Conservation (phyloP, 2,329 filamentous ascomycete genomes). For the Xylariales sp. region DNA sequence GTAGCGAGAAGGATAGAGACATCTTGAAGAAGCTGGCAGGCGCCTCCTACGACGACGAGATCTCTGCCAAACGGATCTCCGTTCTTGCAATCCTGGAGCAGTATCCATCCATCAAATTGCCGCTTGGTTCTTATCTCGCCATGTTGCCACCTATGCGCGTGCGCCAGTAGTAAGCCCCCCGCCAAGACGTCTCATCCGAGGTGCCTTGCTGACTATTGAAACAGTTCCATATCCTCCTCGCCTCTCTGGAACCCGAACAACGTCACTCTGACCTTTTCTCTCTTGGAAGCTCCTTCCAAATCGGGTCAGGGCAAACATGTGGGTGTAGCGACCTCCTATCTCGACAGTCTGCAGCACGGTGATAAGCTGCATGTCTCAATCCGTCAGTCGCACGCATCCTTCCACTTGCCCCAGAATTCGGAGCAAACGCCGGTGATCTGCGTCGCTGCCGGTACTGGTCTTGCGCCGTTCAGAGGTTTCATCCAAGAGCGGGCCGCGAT, state of each 20-base stretch:
- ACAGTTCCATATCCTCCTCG: slow-evolving; percentile 49
- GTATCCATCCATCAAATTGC: slow-evolving; percentile 35
- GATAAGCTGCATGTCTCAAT: slow-evolving; percentile 11
- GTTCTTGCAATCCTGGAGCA: slow-evolving; percentile 22
- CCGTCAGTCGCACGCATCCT: slow-evolving; percentile 13
- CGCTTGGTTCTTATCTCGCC: slow-evolving; percentile 36
- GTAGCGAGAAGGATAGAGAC: slow-evolving; percentile 36
- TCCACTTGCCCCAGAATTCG: slow-evolving; percentile 21
- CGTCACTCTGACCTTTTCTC: slow-evolving; percentile 50
- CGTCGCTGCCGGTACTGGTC: slow-evolving; percentile 31
- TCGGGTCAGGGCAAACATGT: slow-evolving; percentile 22
- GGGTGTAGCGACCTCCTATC: slow-evolving; percentile 38
- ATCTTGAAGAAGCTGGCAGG: slow-evolving; percentile 34
- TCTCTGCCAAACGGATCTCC: slow-evolving; percentile 16
- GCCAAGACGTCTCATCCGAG: too few species aligned
- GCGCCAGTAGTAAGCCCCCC: slow-evolving; percentile 48
- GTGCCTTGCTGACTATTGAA: too few species aligned
- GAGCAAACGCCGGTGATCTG: slow-evolving; percentile 25
- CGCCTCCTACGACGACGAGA: slow-evolving; percentile 21
- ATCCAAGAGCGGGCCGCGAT: slow-evolving; percentile 37
- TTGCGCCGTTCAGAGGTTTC: slow-evolving; percentile 45
- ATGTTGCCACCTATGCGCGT: slow-evolving; percentile 60
- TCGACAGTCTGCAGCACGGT: slow-evolving; percentile 25
- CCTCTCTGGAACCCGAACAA: slow-evolving; percentile 35
- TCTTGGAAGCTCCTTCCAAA: slow-evolving; percentile 39